phyloP scores from a whole-genome alignment of 2,329 filamentous ascomycete species.

The Kalmusia sp. region DNA sequence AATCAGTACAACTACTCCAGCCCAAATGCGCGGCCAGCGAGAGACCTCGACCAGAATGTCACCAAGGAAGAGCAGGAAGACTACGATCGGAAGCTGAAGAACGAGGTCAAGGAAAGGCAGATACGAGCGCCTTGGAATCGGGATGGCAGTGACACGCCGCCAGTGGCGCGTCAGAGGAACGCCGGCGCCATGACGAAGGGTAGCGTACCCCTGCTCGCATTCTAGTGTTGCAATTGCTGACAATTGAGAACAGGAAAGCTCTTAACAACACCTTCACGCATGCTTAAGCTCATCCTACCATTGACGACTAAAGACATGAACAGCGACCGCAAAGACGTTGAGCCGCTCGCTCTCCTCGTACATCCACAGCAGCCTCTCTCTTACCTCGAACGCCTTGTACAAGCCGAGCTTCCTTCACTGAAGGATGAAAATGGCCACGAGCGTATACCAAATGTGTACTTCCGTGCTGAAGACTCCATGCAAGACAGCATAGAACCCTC shows the following conservation, averaged over 20 bases:
- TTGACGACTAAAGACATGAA: conserved; percentile 68
- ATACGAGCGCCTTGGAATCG: conserved; percentile 71
- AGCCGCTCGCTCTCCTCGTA: conserved; percentile 82
- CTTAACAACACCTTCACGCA: conserved; percentile 78
- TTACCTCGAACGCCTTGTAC: conserved; percentile 87
- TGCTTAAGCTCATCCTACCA: conserved; percentile 82
- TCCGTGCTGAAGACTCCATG: conserved; percentile 78
- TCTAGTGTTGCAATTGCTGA: conserved; percentile 1
- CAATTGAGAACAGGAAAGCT: conserved; percentile 66
- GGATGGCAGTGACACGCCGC: conserved; percentile 65
- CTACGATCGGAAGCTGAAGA: conserved; percentile 50
- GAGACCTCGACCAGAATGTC: conserved; percentile 52
- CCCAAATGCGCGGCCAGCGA: conserved; percentile 46
- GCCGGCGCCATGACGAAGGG: conserved; percentile 71
- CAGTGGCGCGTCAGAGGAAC: conserved; percentile 58
- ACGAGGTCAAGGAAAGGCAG: conserved; percentile 62
- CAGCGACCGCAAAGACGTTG: conserved; percentile 71
- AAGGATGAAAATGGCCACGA: conserved; percentile 67
- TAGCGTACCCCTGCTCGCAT: conserved; percentile 30
- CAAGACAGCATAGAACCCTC: conserved; percentile 58
- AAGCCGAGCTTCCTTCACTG: conserved; percentile 80
- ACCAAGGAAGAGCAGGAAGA: conserved; percentile 55
- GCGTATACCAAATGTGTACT: conserved; percentile 76
- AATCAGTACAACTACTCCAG: conserved; percentile 32
- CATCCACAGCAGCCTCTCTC: conserved; percentile 91